Conservation (phyloP, 805 yeast genomes). For the Pachysolen tannophilus region DNA sequence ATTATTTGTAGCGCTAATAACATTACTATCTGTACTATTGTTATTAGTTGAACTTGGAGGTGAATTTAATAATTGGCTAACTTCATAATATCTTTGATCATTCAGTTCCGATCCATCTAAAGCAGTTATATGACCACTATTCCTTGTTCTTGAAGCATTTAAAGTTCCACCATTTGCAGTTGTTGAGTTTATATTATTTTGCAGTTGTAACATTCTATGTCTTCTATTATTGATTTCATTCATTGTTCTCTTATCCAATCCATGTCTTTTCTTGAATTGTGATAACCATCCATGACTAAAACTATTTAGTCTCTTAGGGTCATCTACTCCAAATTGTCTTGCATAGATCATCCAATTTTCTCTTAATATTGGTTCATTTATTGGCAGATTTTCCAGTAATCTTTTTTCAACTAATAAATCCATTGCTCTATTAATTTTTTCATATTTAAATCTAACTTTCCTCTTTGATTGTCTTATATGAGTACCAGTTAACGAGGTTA, state of each 20-base stretch:
- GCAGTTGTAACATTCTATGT: neutral
- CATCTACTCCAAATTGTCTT: conserved; percentile 47
- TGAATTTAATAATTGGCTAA: conserved; percentile 7
- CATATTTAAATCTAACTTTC: conserved; percentile 46
- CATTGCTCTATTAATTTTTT: conserved; percentile 52
- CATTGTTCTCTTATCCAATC: conserved; percentile 29
- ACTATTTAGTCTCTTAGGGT: conserved; percentile 46
- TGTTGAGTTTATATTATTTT: too few relatives aligned
- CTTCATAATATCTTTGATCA: conserved; percentile 7
- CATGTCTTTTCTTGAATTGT: conserved; percentile 54
- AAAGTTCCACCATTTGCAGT: neutral
- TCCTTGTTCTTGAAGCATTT: conserved; percentile 1
- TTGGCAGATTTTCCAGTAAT: conserved; percentile 33
- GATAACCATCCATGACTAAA: conserved; percentile 60
- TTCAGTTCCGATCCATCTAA: conserved; percentile 24
- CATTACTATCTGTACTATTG: neutral
- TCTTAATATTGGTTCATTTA: conserved; percentile 47
- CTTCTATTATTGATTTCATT: conserved; percentile 11
- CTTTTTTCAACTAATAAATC: conserved; percentile 40
- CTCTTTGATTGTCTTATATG: conserved; percentile 27
- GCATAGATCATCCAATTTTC: conserved; percentile 52
- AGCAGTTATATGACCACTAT: conserved; percentile 20
- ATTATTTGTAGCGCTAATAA: too few relatives aligned
- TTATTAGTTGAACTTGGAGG: conserved; percentile 1
- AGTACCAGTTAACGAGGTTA: conserved; percentile 14